Evolutionary conservation across 345 rosid genomes (phyloP), one percentile per base, ranked within the genome.

Genomic region (Cardamine occulta): DNA sequence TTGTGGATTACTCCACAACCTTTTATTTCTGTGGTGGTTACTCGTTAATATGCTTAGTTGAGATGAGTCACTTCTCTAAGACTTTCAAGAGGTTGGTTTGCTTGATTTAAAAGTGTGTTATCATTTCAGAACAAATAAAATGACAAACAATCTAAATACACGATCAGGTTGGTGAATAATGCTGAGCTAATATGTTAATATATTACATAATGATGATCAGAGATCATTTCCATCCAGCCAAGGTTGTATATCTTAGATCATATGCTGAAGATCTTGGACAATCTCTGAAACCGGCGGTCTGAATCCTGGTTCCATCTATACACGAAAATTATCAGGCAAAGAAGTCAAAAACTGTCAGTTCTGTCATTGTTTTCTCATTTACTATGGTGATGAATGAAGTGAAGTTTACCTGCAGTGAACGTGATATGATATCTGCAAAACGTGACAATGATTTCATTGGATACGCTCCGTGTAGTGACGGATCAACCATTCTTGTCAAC

Each of bases 391-490:
- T 32, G 54, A 37, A 42, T 54, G n/a, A 63, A 32, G 66, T 70
- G 4, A 40, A 77, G 51, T 80, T 70, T 51, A 86, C 99, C 92
- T 95, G 99, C 21, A 92, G 79, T 40, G 97, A 89, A 75, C 93
- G 82, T 57, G 94, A 86, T 79, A 95, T 92, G 70, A 92, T 95
- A 78, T 92, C 97, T 1, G 97, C 93, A 76, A 92, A 89, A 34
- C 97, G 96, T n/a, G 99, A 95, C 73, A 95, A 73, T 2, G 99
- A 87, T 79, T 90, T 95, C 84, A 75, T 72, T 12, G 92, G 89
- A 79, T 87, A 89, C 11, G 81, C 79, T 77, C 97, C 90, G 0
- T 84, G 81, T 65, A 92, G 57, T 37, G 85, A 72, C 1, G 95
- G 93, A 66, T 92, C 99, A 67, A 89, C 93, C 99, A 95, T 95